A percentile compares a stretch with the other conserved stretches of the same genome.
phyloP scores from a whole-genome alignment of 495 filamentous ascomycete species.

The Penicillium canariense region DNA sequence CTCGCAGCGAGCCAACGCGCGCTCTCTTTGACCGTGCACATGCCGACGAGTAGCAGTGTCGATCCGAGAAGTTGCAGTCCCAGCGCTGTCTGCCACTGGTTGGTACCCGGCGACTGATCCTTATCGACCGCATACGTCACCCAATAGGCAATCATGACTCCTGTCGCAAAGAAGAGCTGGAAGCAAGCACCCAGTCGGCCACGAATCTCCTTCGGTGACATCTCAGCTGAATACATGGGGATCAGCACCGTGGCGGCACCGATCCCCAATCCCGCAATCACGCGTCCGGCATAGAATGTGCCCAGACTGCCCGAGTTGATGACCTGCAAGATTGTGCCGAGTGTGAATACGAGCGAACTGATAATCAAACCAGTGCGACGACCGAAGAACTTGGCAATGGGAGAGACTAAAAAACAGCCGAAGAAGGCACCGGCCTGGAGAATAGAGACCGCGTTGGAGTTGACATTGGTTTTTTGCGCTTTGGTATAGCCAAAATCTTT shows the following conservation, averaged over 20 bases:
- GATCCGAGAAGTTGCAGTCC: conserved; percentile 49
- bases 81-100: conserved; percentile 54
- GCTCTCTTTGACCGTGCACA: conserved; percentile 47
- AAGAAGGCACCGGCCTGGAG: conserved; percentile 45
- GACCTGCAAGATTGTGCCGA: conserved; percentile 46
- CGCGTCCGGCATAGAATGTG: conserved; percentile 46
- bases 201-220: conserved; percentile 51
- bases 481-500: conserved; percentile 31
- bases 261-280: conserved; percentile 55
- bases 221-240: conserved; percentile 54
- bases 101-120: conserved; percentile 27
- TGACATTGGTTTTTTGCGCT: conserved; percentile 34
- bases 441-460: conserved; percentile 44
- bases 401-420: conserved; percentile 47
- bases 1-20: conserved; percentile 51
- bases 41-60: conserved; percentile 42
- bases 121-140: conserved; percentile 46
- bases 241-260: conserved; percentile 53
- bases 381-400: conserved; percentile 42
- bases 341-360: conserved; percentile 39
- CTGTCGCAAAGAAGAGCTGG: conserved; percentile 48
- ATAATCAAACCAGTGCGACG: conserved; percentile 40
- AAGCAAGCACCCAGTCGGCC: conserved; percentile 51
- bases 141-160: conserved; percentile 52
- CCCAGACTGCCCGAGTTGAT: conserved; percentile 41